Base-by-base conservation (phyloP, 192 early-diverging fungal species). In the Thamnidium elegans region DNA sequence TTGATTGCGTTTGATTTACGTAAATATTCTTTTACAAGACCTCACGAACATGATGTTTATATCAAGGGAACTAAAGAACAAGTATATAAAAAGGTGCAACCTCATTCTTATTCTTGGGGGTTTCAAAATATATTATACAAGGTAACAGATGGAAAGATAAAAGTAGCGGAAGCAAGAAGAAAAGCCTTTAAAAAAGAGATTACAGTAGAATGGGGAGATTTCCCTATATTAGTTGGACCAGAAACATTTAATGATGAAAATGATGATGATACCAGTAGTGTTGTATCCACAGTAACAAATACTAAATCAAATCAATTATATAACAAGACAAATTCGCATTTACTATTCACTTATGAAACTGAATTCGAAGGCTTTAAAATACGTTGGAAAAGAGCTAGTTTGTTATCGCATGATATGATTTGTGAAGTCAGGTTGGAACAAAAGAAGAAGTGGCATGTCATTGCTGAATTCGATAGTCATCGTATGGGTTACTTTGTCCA, bases 41-140 rank as follows among this genome's bases (percentile, higher is more conserved):
- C 73, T 9, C 65, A 67, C 19, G 21, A 62, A 42, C 64, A 64
- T 36, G 73, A 75, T 20, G 55, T 75, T 17, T 75, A 60, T 50
- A 31, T 64, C 6, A 47, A 36, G 3, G 48, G 52, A 1, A 70
- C 73, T 1, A 75, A 70, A 50, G 43, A 51, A 9, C 46, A 67
- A 3, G 46, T 39, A 15, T 75, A 67, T 32, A 58, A 58, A 2
- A 75, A 75, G 30, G 39, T 67, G 1, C 73, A 75, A 20, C 55
- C 68, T 14, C 73, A 75, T 50, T 75, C 73, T 6, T 75, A 75
- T 53, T 62, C 68, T 23, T 75, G 73, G 73, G 73, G 73, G 13
- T 75, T 75, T 50, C 73, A 75, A 55, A 75, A 75, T 47, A 39
- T 62, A 6, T 39, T 75, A 1, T 70, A 51, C 7, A 26, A 23